phyloP scores from a whole-genome alignment of 176 grass and related monocot species.

The Dendrocalamus sinicus region DNA sequence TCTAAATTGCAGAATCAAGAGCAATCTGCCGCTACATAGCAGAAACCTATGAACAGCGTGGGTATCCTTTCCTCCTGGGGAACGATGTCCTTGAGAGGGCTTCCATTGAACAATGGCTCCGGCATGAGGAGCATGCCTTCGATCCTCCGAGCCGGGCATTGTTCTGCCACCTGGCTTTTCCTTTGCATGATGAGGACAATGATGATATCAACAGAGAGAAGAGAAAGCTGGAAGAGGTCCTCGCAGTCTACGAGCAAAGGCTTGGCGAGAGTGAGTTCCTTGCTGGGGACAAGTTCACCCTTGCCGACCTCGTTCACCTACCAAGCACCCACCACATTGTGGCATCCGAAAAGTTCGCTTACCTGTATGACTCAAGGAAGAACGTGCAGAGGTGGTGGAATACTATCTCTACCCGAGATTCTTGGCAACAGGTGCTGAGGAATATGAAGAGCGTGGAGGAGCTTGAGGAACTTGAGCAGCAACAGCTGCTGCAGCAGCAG shows the following conservation, averaged over 20 bases:
- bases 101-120: slow-evolving; percentile 96
- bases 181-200: slow-evolving; percentile 27
- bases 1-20: slow-evolving; percentile 76
- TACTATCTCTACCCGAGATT: slow-evolving; percentile 48
- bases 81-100: slow-evolving; percentile 86
- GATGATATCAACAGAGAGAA: slow-evolving; percentile 38
- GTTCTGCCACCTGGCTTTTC: slow-evolving; percentile 78
- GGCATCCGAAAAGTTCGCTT: slow-evolving; percentile 46
- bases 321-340: slow-evolving; percentile 64
- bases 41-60: slow-evolving; percentile 63
- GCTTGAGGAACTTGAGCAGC: slow-evolving; percentile 41
- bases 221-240: slow-evolving; percentile 67
- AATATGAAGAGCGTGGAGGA: slow-evolving; percentile 50
- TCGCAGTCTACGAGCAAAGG: slow-evolving; percentile 81
- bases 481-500: slow-evolving; percentile 27
- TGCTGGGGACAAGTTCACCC: slow-evolving; percentile 77
- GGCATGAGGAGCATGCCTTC: slow-evolving; percentile 87
- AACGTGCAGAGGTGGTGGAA: slow-evolving; percentile 91
- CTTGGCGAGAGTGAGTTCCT: slow-evolving; percentile 66
- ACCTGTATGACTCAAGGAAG: slow-evolving; percentile 78
- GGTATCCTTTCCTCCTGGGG: slow-evolving; percentile 79
- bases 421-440: slow-evolving; percentile 66
- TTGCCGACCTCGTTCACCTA: slow-evolving; percentile 80
- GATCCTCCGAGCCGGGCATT: slow-evolving; percentile 77
- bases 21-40: slow-evolving; percentile 80